Percentiles rank a stretch among this genome's conserved stretches.
Conservation (phyloP, 2,329 filamentous ascomycete genomes). For the Apiospora phragmitis region DNA sequence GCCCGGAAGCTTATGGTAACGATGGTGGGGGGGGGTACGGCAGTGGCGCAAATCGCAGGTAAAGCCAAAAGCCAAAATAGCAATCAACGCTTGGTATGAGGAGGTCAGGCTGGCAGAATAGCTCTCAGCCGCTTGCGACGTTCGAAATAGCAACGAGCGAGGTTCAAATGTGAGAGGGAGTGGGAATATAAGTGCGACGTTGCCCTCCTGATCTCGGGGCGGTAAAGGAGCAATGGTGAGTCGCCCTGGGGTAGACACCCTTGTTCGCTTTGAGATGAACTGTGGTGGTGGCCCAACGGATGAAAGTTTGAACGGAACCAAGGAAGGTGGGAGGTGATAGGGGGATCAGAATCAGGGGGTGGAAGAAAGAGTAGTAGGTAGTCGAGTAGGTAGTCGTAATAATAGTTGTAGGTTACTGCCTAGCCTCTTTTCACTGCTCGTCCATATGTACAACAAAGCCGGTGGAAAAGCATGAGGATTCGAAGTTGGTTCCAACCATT, state of each 20-base stretch:
- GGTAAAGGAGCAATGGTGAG: not conserved
- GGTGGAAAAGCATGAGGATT: not conserved
- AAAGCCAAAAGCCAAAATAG: not conserved
- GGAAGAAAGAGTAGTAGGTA: not conserved
- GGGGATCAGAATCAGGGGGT: not conserved
- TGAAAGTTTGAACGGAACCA: not conserved
- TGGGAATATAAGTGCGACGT: not conserved
- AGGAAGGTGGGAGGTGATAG: not conserved
- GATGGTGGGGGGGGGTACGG: slow-evolving; percentile 1
- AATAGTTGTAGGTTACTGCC: not conserved
- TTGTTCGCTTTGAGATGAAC: not conserved
- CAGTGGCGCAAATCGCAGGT: not conserved
- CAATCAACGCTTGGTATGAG: not conserved
- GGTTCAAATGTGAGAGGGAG: not conserved
- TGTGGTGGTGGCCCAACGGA: not conserved
- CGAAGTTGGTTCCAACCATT: slow-evolving; percentile 1
- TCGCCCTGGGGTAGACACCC: not conserved
- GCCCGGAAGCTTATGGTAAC: not conserved
- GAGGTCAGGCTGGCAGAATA: not conserved
- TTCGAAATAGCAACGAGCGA: not conserved
- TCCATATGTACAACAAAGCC: not conserved
- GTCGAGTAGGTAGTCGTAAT: not conserved
- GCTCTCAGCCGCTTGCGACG: not conserved
- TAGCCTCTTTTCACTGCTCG: not conserved
- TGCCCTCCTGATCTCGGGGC: not conserved